phyloP scores from a whole-genome alignment of 176 grass and related monocot species.

The Eragrostis nindensis region DNA sequence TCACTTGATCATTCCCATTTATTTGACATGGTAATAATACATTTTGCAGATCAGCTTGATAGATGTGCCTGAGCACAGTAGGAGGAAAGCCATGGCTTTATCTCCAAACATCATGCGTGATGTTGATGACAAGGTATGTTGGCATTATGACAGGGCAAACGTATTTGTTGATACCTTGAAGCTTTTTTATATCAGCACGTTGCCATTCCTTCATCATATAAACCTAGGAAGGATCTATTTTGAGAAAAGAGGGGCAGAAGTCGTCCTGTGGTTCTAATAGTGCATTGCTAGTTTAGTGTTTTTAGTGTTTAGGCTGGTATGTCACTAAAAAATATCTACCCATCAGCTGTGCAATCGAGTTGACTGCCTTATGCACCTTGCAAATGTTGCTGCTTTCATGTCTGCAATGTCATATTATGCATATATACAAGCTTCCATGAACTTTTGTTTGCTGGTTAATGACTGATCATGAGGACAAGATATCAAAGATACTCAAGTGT shows the following conservation, averaged over 20 bases:
- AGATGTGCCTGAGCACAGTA: slow-evolving; percentile 75
- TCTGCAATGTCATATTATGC: background rate
- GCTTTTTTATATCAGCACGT: background rate
- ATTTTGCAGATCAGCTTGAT: slow-evolving; percentile 90
- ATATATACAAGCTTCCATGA: background rate
- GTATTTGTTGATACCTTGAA: slow-evolving; percentile 1
- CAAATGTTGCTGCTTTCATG: slow-evolving; percentile 10
- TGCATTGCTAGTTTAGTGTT: slow-evolving; percentile 1
- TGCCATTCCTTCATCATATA: background rate
- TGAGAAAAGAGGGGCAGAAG: background rate
- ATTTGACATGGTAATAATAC: slow-evolving; percentile 13
- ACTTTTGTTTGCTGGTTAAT: slow-evolving; percentile 2
- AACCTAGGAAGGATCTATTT: background rate
- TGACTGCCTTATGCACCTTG: background rate
- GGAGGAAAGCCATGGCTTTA: slow-evolving; percentile 73
- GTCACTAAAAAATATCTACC: background rate
- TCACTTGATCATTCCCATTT: slow-evolving; percentile 10
- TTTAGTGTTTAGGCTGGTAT: background rate
- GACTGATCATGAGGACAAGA: background rate
- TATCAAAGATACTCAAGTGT: background rate
- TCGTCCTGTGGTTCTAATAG: background rate
- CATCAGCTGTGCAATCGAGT: slow-evolving; percentile 8
- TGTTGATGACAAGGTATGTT: slow-evolving; percentile 76
- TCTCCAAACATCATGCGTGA: slow-evolving; percentile 94
- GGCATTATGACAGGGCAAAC: background rate